A percentile compares a stretch with the other conserved stretches of the same genome.
Evolutionary conservation across 257 asterid genomes (phyloP).

Genomic region (Leonotis leonurus): DNA sequence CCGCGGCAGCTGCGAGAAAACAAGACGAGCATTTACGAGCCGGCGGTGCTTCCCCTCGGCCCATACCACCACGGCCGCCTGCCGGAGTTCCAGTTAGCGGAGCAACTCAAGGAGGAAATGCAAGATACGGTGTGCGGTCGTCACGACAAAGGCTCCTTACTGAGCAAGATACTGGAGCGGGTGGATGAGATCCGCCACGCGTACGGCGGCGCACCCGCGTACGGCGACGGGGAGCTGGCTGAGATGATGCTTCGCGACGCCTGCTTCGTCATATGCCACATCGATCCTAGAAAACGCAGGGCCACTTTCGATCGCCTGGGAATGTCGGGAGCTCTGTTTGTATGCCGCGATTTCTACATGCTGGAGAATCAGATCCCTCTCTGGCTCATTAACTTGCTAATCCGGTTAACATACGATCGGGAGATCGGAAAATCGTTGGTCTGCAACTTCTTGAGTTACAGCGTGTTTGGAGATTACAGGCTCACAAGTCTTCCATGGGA

Average conservation of each 20-base stretch:
- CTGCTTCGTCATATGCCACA: background rate
- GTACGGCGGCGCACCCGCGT: background rate
- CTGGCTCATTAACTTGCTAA: background rate
- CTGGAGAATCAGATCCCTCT: background rate
- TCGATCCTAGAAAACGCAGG: background rate
- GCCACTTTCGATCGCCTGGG: background rate
- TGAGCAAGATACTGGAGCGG: background rate
- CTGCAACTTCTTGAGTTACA: background rate
- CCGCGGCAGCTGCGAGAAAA: background rate
- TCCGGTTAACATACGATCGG: background rate
- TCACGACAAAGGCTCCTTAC: background rate
- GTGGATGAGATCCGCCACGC: background rate
- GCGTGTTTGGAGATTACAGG: background rate
- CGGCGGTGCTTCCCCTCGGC: background rate
- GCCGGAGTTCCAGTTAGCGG: background rate
- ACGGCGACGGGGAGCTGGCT: background rate
- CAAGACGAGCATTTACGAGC: background rate
- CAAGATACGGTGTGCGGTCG: background rate
- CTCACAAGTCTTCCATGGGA: background rate
- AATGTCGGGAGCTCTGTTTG: fast-evolving
- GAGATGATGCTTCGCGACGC: slow-evolving; percentile 6
- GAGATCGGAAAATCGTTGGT: background rate
- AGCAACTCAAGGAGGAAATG: background rate
- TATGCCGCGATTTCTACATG: background rate
- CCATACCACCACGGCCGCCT: background rate